These are phyloP conservation scores for Trypanosoma cruzi DNA, from an alignment of 208 protist species.

Conservation along the genomic window DNA sequence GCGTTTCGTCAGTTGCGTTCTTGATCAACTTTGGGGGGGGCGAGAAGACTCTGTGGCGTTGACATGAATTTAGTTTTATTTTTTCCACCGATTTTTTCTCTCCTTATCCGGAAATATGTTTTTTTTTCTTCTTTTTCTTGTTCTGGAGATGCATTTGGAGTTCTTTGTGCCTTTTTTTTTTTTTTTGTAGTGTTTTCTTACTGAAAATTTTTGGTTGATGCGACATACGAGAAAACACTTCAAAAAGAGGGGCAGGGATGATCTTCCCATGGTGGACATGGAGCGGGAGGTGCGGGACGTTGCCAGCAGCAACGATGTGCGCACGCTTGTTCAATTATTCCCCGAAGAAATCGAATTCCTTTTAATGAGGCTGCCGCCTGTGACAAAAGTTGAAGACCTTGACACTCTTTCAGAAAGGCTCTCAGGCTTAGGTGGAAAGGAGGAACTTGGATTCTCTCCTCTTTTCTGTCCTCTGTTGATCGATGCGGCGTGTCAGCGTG, in stretches of 20 bases:
- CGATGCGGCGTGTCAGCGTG: conserved; percentile 65
- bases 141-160: not conserved
- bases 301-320: conserved; percentile 23
- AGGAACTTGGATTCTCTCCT: conserved; percentile 69
- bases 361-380: conserved; percentile 31
- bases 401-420: conserved; percentile 39
- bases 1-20: not conserved
- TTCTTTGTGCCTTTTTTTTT: not conserved
- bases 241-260: not conserved
- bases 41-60: too few relatives aligned
- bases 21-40: not conserved
- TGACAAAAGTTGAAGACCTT: conserved; percentile 44
- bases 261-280: conserved; percentile 25
- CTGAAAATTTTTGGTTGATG: conserved; percentile 4
- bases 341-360: conserved; percentile 30
- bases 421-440: not conserved
- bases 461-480: conserved; percentile 71
- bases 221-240: conserved; percentile 30
- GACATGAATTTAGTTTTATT: not conserved
- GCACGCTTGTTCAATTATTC: conserved; percentile 32
- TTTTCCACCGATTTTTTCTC: not conserved
- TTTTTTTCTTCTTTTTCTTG: not conserved
- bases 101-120: not conserved
- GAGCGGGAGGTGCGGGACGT: conserved; percentile 36
- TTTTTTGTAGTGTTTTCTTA: not conserved